phyloP scores from a whole-genome alignment of 2,329 filamentous ascomycete genomes.

The Arthrobotrys pseudoclavata region DNA sequence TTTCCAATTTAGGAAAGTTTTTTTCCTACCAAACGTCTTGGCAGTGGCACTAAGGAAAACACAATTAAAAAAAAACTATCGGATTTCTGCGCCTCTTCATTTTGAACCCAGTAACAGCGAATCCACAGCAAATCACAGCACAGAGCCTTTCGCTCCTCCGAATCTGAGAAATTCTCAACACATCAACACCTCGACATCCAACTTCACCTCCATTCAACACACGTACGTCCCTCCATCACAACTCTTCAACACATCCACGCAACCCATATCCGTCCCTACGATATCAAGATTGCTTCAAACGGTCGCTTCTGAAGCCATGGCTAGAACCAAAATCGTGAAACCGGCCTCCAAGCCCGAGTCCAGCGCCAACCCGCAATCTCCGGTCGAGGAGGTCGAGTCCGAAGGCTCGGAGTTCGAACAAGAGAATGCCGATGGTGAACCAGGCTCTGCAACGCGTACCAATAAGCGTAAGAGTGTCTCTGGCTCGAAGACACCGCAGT shows the following conservation, averaged over 20 bases:
- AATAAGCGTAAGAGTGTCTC: slow-evolving; percentile 58
- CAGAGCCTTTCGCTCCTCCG: slow-evolving; percentile 17
- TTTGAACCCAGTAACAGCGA: slow-evolving; percentile 37
- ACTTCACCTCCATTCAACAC: slow-evolving; percentile 56
- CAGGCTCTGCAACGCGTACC: slow-evolving; percentile 50
- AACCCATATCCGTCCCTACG: slow-evolving; percentile 42
- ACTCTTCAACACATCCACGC: slow-evolving; percentile 59
- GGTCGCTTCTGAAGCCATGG: slow-evolving; percentile 32
- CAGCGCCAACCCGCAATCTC: slow-evolving; percentile 47
- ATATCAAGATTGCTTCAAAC: slow-evolving; percentile 26
- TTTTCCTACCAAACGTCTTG: neutral
- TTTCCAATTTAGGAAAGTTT: slow-evolving; percentile 21
- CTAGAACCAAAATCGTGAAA: slow-evolving; percentile 58
- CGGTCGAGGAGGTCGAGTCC: slow-evolving; percentile 52
- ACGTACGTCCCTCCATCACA: slow-evolving; percentile 59
- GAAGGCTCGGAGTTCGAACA: slow-evolving; percentile 55
- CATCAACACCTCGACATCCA: slow-evolving; percentile 54
- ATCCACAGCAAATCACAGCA: too few relatives aligned
- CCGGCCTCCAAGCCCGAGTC: slow-evolving; percentile 45
- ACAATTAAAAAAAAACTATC: neutral
- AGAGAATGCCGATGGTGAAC: slow-evolving; percentile 23
- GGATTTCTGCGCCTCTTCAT: slow-evolving; percentile 39
- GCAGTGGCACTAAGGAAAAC: slow-evolving; percentile 21
- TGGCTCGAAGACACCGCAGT: slow-evolving; percentile 52
- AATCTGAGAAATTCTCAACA: slow-evolving; percentile 46